Base-by-base conservation (phyloP, 768 basidiomycete species). In the Phanerochaete sordida region DNA sequence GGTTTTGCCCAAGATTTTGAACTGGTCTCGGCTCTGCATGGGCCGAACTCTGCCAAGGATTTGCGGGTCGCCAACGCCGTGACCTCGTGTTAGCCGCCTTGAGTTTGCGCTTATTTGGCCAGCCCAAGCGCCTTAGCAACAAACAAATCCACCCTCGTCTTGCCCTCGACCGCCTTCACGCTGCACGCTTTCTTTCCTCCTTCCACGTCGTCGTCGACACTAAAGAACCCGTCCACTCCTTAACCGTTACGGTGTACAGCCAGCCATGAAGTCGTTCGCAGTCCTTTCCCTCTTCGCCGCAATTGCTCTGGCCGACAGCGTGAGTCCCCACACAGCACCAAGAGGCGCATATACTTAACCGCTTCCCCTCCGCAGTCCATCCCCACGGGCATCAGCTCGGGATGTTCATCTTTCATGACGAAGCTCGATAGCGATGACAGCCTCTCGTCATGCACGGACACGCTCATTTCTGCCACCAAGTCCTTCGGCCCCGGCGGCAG, bases 391-490 rank as follows among this genome's bases (percentile, higher is more conserved):
- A 84, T 93, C 67, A 84, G 81, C 68, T 1, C 62, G 0, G 39
- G 64, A 21, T 93, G 91, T 79, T 58, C 70, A 21, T 60, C 68
- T 3, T 96, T 85, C 79, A 79, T 95, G 64, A 73, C 60, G 3
- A 61, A 67, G 12, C 79, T 98, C 58, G 85, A 98, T 77, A 70
- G 64, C 45, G 81, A 96, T 74, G 21, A 77, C 1, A 68, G 60
- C 49, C 73, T 98, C 58, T 60, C 74, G 1, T 65, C 79, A 12
- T 97, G 94, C 81, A 82, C 90, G 23, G 66, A 67, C 0, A 70
- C 86, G 12, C 74, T 97, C 68, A 80, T 85, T 62, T 71, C 76
- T 24, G 84, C 88, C 11, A 84, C 89, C 28, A 64, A 80, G 23
- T 70, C 73, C 43, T 92, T 87, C 57, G 72, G 72, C 8, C 80